A percentile compares a stretch with the other conserved stretches of the same genome.
phyloP scores from a whole-genome alignment of 495 filamentous ascomycete genomes.

The Diplogelasinospora grovesii region DNA sequence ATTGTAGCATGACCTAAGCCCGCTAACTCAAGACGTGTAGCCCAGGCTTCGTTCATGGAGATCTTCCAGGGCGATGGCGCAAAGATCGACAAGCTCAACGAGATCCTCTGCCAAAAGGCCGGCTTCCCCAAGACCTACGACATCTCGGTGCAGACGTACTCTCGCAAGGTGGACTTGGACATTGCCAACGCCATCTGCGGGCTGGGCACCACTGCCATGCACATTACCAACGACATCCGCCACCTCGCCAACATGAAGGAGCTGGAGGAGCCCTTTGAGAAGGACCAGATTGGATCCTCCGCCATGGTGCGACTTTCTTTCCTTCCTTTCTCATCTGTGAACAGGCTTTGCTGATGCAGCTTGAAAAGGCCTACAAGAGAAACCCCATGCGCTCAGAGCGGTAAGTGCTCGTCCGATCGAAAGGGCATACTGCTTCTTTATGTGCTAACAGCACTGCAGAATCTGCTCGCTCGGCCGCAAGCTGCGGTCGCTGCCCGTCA shows the following conservation, averaged over 20 bases:
- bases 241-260: slow-evolving; percentile 62
- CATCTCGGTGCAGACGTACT: slow-evolving; percentile 69
- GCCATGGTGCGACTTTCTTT: too few species aligned
- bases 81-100: slow-evolving; percentile 73
- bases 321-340: too few species aligned
- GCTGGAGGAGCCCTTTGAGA: slow-evolving; percentile 90
- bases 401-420: too few species aligned
- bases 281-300: slow-evolving; percentile 56
- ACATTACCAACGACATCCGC: slow-evolving; percentile 64
- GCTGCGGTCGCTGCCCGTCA: slow-evolving; percentile 57
- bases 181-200: slow-evolving; percentile 74
- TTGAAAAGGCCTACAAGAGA: slow-evolving; percentile 76
- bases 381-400: slow-evolving; percentile 75
- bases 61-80: slow-evolving; percentile 69
- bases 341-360: too few species aligned
- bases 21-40: neutral
- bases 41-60: slow-evolving; percentile 63
- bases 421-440: too few species aligned
- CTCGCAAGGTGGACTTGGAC: slow-evolving; percentile 68
- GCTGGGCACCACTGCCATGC: slow-evolving; percentile 75
- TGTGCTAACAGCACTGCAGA: too few species aligned
- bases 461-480: slow-evolving; percentile 70
- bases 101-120: slow-evolving; percentile 67
- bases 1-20: too few species aligned
- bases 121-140: slow-evolving; percentile 70